phyloP scores from a whole-genome alignment of 352 stramenopile genomes.

The Phytophthora uliginosa region DNA sequence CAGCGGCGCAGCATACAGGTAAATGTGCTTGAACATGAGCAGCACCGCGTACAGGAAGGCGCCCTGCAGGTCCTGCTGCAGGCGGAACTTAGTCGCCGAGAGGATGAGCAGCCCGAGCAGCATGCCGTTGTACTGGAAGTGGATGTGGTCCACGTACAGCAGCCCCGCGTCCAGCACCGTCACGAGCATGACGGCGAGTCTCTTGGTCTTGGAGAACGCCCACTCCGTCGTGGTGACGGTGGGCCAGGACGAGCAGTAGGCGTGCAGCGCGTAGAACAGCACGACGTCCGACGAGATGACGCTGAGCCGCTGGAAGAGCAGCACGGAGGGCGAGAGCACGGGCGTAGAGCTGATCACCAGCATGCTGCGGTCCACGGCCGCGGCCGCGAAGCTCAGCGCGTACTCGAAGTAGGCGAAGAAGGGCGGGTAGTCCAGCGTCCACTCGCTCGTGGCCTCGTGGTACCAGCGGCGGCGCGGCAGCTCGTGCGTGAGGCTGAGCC shows the following conservation, averaged over 20 bases:
- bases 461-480: constrained; percentile 95
- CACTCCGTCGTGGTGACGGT: constrained; percentile 78
- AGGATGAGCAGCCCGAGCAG: constrained; percentile 95
- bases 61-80: constrained; percentile 88
- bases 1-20: constrained; percentile 95
- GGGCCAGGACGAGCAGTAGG: constrained; percentile 87
- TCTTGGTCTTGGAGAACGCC: constrained; percentile 70
- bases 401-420: constrained; percentile 98
- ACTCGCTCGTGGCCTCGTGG: constrained; percentile 95
- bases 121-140: constrained; percentile 99
- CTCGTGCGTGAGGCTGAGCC: constrained; percentile 96
- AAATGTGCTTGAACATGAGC: constrained; percentile 99
- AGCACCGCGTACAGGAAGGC: constrained; percentile 93
- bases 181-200: constrained; percentile 83
- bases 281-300: constrained; percentile 93
- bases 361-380: constrained; percentile 68
- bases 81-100: constrained; percentile 86
- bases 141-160: constrained; percentile 98
- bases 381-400: constrained; percentile 74
- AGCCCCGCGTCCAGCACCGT: constrained; percentile 95
- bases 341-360: constrained; percentile 69
- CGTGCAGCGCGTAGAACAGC: constrained; percentile 86
- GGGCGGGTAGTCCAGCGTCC: constrained; percentile 99
- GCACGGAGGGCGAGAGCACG: constrained; percentile 62
- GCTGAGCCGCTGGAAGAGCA: constrained; percentile 95